Evolutionary conservation across 768 basidiomycete genomes (phyloP), one percentile per base, ranked within the genome.

Genomic region (Boletus barrowsii): DNA sequence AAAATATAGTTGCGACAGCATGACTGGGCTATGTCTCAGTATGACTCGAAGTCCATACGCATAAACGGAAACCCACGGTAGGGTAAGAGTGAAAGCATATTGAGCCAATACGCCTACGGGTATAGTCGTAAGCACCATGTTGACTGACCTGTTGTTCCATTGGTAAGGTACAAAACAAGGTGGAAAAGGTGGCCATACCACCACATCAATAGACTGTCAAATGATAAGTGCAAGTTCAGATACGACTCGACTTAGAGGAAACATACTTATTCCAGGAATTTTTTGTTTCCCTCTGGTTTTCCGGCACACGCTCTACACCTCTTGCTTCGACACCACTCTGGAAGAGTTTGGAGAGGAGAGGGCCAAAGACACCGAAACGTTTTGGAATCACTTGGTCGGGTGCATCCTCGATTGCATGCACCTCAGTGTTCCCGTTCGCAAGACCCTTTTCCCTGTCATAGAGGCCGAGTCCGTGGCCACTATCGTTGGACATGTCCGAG

Each of bases 271-370:
- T 78, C 74, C 76, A 77, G 14, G 71, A 59, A 53, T 78, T 74
- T 53, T 76, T 77, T 1, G 56, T 66, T 48, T 76, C 74, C 55
- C 78, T 60, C 64, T 80, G 74, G 53, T 76, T 64, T 61, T 82
- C 81, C 15, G 77, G 78, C 0, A 82, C 76, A 13, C 81, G 76
- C 56, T 81, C 81, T 7, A 83, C 76, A 18, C 81, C 81, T 63
- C 78, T 68, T 5, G 79, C 79, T 63, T 83, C 81, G 18, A 82
- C 77, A 44, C 79, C 80, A 49, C 68, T 75, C 15, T 71, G 66
- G 61, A 81, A 80, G 13, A 80, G 66, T 60, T 63, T 74, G 42
- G 66, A 61, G 22, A 77, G 62, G 39, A 73, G 32, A 3, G 68
- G 70, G 1, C 68, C 69, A 33, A 70, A 52, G 30, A 44, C 52